These are phyloP conservation scores for Paramyrothecium sp. DNA, from an alignment of 2,329 filamentous ascomycete genomes.

Conservation along the genomic window DNA sequence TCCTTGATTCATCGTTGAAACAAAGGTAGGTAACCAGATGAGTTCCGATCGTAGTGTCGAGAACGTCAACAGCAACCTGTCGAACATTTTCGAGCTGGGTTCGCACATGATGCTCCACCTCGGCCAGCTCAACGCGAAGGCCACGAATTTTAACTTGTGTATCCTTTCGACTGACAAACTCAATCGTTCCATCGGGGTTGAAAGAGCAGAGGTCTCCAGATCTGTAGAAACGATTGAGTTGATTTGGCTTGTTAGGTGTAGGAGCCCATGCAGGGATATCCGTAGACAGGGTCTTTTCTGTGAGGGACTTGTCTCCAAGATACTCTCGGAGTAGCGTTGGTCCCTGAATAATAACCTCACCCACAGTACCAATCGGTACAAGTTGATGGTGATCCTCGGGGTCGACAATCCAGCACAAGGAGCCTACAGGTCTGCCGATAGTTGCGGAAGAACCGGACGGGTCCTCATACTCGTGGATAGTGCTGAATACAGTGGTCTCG, in stretches of 20 bases:
- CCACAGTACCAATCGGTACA: constrained; percentile 10
- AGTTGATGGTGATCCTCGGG: constrained; percentile 10
- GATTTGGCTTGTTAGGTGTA: background rate
- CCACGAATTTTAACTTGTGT: background rate
- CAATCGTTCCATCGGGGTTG: constrained; percentile 30
- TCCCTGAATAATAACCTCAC: constrained; percentile 16
- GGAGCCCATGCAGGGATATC: constrained; percentile 17
- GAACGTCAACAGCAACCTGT: background rate
- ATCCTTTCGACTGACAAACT: constrained; percentile 18
- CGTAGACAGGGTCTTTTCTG: constrained; percentile 12
- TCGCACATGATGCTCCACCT: constrained; percentile 8
- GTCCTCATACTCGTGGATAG: constrained; percentile 1
- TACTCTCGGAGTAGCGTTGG: constrained; percentile 21
- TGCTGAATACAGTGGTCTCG: constrained; percentile 1
- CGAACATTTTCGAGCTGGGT: background rate
- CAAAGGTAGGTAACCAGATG: background rate
- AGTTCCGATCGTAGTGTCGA: background rate
- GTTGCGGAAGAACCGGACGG: background rate
- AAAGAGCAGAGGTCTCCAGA: background rate
- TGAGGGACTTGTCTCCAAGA: constrained; percentile 7
- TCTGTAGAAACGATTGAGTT: background rate
- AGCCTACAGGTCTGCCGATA: background rate
- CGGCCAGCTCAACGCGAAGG: constrained; percentile 44
- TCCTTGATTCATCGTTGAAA: background rate
- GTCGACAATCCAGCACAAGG: constrained; percentile 13